Base-by-base conservation (phyloP, 2,329 filamentous ascomycete genomes). In the Penicillium frequentans region DNA sequence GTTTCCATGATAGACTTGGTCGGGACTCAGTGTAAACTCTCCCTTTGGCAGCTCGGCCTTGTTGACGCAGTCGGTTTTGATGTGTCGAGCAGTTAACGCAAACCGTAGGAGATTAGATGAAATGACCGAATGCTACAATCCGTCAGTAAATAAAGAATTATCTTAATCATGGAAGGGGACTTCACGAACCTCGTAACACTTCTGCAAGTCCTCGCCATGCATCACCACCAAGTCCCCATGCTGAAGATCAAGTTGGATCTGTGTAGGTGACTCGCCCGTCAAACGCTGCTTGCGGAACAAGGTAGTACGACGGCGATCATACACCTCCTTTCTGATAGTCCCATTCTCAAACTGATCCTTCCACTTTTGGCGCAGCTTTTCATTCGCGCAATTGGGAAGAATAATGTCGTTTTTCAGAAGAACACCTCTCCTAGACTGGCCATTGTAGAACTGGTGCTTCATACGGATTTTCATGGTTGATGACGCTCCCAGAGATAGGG, bases 151-250 rank as follows among this genome's bases (percentile, higher is more conserved):
- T 16, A 21, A 16, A 2, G 8, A 10, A 31, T 29, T 10, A 48
- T 13, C 6, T 1, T 1, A 26, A 11, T 4, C 3, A 35, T 3
- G 35, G 21, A 5, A 5, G 13, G 14, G 13, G 7, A 11, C 23
- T 14, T 19, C 21, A 57, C 66, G 50, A 62, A 76, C 75, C 70
- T 86, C 83, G 37, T 80, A 82, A 59, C 79, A 85, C 61, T 78
- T 79, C 66, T 86, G 84, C 13, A 86, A 68, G 2, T 72, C 69
- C 5, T 73, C 75, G 0, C 84, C 84, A 63, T 84, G 78, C 84
- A 86, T 86, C 9, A 86, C 72, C 0, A 85, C 77, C 21, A 85
- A 68, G 64, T 86, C 84, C 0, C 84, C 84, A 67, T 86, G 84
- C 16, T 77, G 72, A 7, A 86, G 70, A 1, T 75, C 72, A 65